A percentile compares a stretch with the other conserved stretches of the same genome.
phyloP scores from a whole-genome alignment of 2,329 filamentous ascomycete genomes.

The Talaromyces sp. region DNA sequence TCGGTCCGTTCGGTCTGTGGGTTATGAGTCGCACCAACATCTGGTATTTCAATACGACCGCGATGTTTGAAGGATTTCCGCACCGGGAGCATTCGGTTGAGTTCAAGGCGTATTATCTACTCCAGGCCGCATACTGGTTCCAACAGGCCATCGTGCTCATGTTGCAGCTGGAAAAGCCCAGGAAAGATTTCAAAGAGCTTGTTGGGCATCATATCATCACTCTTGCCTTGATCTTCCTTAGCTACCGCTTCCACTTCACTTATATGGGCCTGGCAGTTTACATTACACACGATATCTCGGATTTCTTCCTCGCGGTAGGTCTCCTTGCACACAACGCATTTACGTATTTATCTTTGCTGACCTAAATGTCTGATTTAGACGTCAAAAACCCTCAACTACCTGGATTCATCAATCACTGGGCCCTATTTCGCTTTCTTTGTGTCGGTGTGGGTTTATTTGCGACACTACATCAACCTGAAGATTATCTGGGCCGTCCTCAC shows the following conservation, averaged over 20 bases:
- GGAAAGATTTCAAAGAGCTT: constrained; percentile 93
- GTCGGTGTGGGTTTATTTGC: constrained; percentile 79
- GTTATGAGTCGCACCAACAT: constrained; percentile 89
- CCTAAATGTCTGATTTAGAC: constrained; percentile 50
- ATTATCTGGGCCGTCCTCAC: constrained; percentile 45
- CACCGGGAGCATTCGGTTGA: constrained; percentile 72
- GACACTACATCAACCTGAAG: constrained; percentile 61
- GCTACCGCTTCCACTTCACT: constrained; percentile 95
- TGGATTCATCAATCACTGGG: constrained; percentile 71
- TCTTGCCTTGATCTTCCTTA: constrained; percentile 73
- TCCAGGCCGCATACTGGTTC: constrained; percentile 92
- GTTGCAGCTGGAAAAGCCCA: constrained; percentile 82
- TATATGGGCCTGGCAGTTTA: constrained; percentile 93
- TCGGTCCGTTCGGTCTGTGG: constrained; percentile 79
- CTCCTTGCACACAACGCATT: not conserved
- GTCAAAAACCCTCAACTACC: constrained; percentile 87
- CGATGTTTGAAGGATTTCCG: constrained; percentile 86
- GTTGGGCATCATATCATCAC: constrained; percentile 90
- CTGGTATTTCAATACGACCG: constrained; percentile 90
- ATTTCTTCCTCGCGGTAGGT: constrained; percentile 88
- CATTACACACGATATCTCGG: constrained; percentile 88
- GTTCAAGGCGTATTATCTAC: constrained; percentile 95
- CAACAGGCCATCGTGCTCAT: constrained; percentile 88
- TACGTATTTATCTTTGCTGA: not conserved
- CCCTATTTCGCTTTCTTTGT: constrained; percentile 86